Evolutionary conservation across 2,329 filamentous ascomycete species (phyloP).

Genomic region (Paraconiothyrium sp.): DNA sequence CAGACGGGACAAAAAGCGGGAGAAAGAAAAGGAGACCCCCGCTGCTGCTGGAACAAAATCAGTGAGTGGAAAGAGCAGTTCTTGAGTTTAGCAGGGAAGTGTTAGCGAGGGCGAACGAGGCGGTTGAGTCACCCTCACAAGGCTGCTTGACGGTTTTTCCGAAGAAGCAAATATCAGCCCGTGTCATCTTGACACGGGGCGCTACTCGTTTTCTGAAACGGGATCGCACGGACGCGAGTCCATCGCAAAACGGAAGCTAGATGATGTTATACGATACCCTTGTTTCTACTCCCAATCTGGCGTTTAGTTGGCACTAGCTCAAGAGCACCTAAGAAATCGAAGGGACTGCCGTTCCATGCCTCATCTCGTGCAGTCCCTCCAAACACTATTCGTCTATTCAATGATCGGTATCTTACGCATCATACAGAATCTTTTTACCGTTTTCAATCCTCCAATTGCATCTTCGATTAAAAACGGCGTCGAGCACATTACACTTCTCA

Average conservation of each 20-base stretch:
- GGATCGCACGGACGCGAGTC: neutral
- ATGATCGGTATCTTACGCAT: too few species aligned
- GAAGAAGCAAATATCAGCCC: neutral
- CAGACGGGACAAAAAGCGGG: constrained; percentile 33
- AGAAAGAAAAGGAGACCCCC: constrained; percentile 43
- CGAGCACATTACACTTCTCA: too few species aligned
- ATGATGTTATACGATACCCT: neutral
- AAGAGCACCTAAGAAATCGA: neutral
- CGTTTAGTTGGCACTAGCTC: neutral
- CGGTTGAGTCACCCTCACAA: neutral
- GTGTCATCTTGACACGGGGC: neutral
- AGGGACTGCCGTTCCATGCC: too few species aligned
- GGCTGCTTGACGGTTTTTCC: neutral
- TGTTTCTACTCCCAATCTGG: neutral
- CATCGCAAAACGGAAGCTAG: neutral
- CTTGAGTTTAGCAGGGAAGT: neutral
- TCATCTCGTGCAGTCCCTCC: too few species aligned
- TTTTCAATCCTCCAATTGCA: too few species aligned
- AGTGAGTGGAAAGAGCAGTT: neutral
- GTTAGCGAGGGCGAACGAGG: neutral
- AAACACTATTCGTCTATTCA: too few species aligned
- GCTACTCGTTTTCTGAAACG: neutral
- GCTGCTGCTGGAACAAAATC: constrained; percentile 1
- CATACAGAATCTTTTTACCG: too few species aligned
- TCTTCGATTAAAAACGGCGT: too few species aligned